Conservation (phyloP, 2,329 filamentous ascomycete species). For the Aspergillus oerlinghausenensis region DNA sequence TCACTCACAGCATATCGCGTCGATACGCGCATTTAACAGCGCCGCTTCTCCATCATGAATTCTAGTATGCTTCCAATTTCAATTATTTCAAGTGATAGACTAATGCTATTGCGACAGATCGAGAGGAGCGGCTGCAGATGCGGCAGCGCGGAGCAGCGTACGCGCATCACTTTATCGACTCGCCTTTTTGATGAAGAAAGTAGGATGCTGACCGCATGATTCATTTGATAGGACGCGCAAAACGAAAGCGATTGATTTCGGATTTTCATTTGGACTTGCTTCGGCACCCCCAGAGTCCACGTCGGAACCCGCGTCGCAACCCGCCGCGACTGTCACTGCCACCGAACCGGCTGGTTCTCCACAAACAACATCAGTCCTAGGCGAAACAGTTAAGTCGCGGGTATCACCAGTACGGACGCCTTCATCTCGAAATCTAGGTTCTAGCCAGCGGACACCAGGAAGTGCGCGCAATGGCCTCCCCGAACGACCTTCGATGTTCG, state of each 20-base stretch:
- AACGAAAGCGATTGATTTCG: slow-evolving; percentile 47
- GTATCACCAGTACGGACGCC: slow-evolving; percentile 15
- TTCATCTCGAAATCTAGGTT: slow-evolving; percentile 9
- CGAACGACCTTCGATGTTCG: slow-evolving; percentile 31
- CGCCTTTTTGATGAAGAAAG: slow-evolving; percentile 14
- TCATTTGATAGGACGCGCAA: slow-evolving; percentile 40
- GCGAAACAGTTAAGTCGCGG: slow-evolving; percentile 7
- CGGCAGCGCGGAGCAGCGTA: slow-evolving; percentile 56
- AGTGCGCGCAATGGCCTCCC: slow-evolving; percentile 30
- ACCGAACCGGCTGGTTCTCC: slow-evolving; percentile 16
- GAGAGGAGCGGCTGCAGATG: slow-evolving; percentile 53
- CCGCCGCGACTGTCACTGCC: slow-evolving; percentile 14
- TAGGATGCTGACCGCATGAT: slow-evolving; percentile 19
- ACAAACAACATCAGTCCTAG: slow-evolving; percentile 11
- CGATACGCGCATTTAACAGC: slow-evolving; percentile 19
- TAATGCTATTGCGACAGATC: slow-evolving; percentile 32
- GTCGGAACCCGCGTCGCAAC: slow-evolving; percentile 23
- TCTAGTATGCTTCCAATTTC: slow-evolving; percentile 28
- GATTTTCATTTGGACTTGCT: slow-evolving; percentile 43
- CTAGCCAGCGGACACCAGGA: slow-evolving; percentile 21
- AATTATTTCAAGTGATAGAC: slow-evolving; percentile 3
- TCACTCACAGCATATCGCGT: slow-evolving; percentile 19
- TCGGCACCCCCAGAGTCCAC: slow-evolving; percentile 12
- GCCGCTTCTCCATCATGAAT: slow-evolving; percentile 34
- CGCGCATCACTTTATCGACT: slow-evolving; percentile 26